A percentile compares a stretch with the other conserved stretches of the same genome.
These are phyloP conservation scores for Auriscalpium orientale DNA, from an alignment of 768 basidiomycete species.

Conservation along the genomic window DNA sequence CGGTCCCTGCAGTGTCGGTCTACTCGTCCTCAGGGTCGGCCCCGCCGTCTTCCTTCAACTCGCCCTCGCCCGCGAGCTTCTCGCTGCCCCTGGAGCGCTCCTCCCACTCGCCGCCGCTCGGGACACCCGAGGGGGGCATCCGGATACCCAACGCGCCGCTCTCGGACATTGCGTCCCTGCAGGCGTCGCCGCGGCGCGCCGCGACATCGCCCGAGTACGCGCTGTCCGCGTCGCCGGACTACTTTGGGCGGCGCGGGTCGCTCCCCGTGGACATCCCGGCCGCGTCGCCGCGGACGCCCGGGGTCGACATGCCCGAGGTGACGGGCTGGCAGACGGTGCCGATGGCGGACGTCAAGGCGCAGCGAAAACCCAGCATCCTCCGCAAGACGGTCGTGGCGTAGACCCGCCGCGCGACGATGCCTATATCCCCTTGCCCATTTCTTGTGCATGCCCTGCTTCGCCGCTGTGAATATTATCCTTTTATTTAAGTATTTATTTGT, in stretches of 20 bases:
- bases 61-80: constrained; percentile 52
- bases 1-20: constrained; percentile 24
- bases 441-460: constrained; percentile 1
- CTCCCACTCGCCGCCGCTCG: constrained; percentile 27
- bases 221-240: constrained; percentile 14
- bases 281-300: constrained; percentile 1
- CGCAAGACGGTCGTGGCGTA: constrained; percentile 21
- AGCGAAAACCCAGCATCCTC: constrained; percentile 14
- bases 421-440: neutral
- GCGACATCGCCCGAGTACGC: constrained; percentile 19
- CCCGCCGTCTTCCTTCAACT: constrained; percentile 58
- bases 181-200: constrained; percentile 23
- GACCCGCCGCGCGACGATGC: neutral
- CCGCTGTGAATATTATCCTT: constrained; percentile 13
- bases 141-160: constrained; percentile 69
- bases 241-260: constrained; percentile 20
- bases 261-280: constrained; percentile 13
- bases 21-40: constrained; percentile 50
- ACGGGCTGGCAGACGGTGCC: constrained; percentile 30
- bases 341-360: constrained; percentile 21
- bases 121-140: constrained; percentile 47
- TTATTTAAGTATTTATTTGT: constrained; percentile 17
- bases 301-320: constrained; percentile 22
- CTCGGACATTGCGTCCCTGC: constrained; percentile 55
- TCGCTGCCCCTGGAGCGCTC: constrained; percentile 46